Evolutionary conservation across 495 filamentous ascomycete species (phyloP).

Genomic region (Aspergillus nidulans): DNA sequence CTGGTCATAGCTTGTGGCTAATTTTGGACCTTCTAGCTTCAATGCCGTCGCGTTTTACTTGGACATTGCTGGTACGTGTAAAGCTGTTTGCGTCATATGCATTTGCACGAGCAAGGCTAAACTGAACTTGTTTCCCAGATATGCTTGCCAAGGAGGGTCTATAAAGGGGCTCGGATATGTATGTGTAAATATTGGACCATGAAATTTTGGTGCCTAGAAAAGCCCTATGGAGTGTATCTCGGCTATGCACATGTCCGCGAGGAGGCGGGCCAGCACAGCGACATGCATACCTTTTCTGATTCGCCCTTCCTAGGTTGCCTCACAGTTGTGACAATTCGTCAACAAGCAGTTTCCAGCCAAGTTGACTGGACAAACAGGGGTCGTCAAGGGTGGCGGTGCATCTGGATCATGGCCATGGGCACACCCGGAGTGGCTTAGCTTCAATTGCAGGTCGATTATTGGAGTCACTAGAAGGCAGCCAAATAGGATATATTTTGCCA

Average conservation of each 20-base stretch:
- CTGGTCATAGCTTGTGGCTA: conserved; percentile 1
- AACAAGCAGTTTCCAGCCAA: neutral
- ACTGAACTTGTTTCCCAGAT: conserved; percentile 17
- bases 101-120: conserved; percentile 7
- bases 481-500: neutral
- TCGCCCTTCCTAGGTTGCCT: too few relatives aligned
- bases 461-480: neutral
- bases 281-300: neutral
- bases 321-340: neutral
- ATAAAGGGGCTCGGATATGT: conserved; percentile 15
- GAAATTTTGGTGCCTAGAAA: conserved; percentile 24
- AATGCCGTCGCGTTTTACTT: conserved; percentile 96
- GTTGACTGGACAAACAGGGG: neutral
- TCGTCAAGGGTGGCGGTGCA: conserved; percentile 13
- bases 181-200: neutral
- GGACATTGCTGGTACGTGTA: conserved; percentile 66
- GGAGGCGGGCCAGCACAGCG: conserved; percentile 5
- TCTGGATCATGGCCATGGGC: neutral
- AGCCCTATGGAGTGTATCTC: neutral
- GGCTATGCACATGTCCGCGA: conserved; percentile 2
- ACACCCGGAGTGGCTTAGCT: conserved; percentile 8
- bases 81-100: neutral
- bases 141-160: conserved; percentile 38
- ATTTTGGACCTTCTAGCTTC: conserved; percentile 52
- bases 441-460: neutral